phyloP scores from a whole-genome alignment of 108 stramenopile genomes.

The Cyclotella cryptica region DNA sequence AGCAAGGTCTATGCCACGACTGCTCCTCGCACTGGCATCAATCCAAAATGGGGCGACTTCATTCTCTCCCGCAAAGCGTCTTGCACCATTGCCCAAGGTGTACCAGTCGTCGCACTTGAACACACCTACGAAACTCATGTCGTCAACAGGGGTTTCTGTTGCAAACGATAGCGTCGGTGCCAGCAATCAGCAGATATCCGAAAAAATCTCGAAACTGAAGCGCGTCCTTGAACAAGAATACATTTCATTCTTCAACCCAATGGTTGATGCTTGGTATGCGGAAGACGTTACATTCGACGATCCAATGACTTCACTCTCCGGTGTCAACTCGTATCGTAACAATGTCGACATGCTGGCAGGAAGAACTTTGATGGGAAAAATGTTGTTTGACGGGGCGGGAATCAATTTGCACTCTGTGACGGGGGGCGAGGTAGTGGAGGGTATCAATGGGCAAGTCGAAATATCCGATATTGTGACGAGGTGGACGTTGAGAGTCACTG shows the following conservation, averaged over 20 bases:
- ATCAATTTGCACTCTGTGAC: conserved; percentile 88
- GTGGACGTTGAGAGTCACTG: conserved; percentile 92
- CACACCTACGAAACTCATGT: conserved; percentile 7
- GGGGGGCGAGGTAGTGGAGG: conserved; percentile 65
- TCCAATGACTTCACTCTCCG: conserved; percentile 86
- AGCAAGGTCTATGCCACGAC: not conserved
- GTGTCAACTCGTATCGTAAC: conserved; percentile 83
- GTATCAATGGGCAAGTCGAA: conserved; percentile 11
- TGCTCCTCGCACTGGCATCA: conserved; percentile 9
- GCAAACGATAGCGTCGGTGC: not conserved
- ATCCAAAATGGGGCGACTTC: not conserved
- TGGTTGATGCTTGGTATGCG: conserved; percentile 87
- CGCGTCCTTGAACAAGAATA: conserved; percentile 85
- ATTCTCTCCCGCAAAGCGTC: not conserved
- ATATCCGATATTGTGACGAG: conserved; percentile 81
- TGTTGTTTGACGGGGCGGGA: conserved; percentile 90
- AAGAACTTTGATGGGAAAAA: conserved; percentile 81
- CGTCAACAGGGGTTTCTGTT: not conserved
- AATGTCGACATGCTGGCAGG: conserved; percentile 96
- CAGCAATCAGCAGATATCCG: conserved; percentile 24
- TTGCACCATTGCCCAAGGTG: not conserved
- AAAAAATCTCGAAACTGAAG: conserved; percentile 60
- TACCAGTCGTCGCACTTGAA: not conserved
- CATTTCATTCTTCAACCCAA: conserved; percentile 91
- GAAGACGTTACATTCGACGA: conserved; percentile 81